A percentile compares a stretch with the other conserved stretches of the same genome.
These are phyloP conservation scores for Calonectria pseudoturangicola DNA, from an alignment of 2,329 filamentous ascomycete species.

Conservation along the genomic window DNA sequence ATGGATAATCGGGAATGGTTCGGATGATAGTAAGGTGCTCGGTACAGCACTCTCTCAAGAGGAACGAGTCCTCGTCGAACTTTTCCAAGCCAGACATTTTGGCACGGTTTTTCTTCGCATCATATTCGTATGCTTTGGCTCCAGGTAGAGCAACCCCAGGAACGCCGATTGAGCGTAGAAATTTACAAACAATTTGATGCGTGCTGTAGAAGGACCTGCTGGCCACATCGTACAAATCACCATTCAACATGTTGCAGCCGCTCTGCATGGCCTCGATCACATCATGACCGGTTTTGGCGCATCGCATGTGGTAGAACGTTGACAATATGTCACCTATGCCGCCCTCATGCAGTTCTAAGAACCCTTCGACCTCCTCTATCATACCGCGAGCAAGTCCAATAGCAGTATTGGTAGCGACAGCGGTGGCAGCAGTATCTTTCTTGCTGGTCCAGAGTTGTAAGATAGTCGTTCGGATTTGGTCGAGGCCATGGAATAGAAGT, in stretches of 20 bases:
- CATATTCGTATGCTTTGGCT: background rate
- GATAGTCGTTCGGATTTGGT: background rate
- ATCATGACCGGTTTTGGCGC: background rate
- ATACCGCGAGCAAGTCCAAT: background rate
- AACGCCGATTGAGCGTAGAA: background rate
- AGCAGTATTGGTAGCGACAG: slow-evolving; percentile 2
- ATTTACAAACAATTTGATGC: background rate
- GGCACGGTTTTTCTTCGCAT: background rate
- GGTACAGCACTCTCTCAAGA: background rate
- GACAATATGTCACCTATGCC: background rate
- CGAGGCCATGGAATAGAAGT: background rate
- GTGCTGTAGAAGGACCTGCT: background rate
- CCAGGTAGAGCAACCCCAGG: background rate
- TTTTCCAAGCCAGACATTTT: background rate
- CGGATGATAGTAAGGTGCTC: background rate
- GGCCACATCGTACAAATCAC: background rate
- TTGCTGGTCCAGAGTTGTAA: background rate
- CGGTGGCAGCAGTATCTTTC: background rate
- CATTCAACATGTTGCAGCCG: background rate
- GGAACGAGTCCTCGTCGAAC: slow-evolving; percentile 15
- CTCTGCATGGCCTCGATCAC: background rate
- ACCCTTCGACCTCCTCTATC: background rate
- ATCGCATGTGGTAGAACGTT: background rate
- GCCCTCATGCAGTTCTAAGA: background rate
- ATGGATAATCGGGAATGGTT: background rate